phyloP scores from a whole-genome alignment of 352 stramenopile genomes.

The Phytophthora sp. region DNA sequence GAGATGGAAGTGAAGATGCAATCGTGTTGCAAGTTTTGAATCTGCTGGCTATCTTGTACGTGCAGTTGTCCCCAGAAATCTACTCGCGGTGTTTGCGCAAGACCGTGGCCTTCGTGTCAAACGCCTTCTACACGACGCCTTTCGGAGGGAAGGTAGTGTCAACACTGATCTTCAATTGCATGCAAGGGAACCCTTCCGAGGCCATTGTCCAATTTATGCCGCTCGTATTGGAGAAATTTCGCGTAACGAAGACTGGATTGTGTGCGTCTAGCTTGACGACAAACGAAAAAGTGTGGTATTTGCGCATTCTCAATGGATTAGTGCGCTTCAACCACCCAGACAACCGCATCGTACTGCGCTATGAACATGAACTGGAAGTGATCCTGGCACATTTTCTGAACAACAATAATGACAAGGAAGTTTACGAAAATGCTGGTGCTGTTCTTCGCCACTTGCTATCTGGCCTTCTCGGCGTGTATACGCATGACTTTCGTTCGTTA shows the following conservation, averaged over 20 bases:
- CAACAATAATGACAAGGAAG: conserved; percentile 59
- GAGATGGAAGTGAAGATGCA: conserved; percentile 46
- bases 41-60: conserved; percentile 64
- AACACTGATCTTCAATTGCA: conserved; percentile 54
- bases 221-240: conserved; percentile 58
- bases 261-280: conserved; percentile 46
- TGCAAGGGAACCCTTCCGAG: conserved; percentile 50
- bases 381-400: conserved; percentile 54
- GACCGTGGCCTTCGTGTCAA: conserved; percentile 59
- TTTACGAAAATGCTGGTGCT: conserved; percentile 54
- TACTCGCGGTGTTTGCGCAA: conserved; percentile 62
- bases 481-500: conserved; percentile 67
- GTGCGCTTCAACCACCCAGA: conserved; percentile 48
- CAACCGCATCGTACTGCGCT: conserved; percentile 40
- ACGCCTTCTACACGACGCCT: conserved; percentile 63
- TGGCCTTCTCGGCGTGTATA: conserved; percentile 59
- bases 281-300: conserved; percentile 74
- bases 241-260: conserved; percentile 39
- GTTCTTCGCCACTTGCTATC: conserved; percentile 56
- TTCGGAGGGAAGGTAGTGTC: conserved; percentile 71
- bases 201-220: conserved; percentile 50
- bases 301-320: conserved; percentile 61
- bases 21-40: conserved; percentile 67
- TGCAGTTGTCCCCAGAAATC: conserved; percentile 67
- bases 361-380: conserved; percentile 43